A percentile compares a stretch with the other conserved stretches of the same genome.
These are phyloP conservation scores for Orbilia javanica DNA, from an alignment of 2,329 filamentous ascomycete genomes.

Conservation along the genomic window DNA sequence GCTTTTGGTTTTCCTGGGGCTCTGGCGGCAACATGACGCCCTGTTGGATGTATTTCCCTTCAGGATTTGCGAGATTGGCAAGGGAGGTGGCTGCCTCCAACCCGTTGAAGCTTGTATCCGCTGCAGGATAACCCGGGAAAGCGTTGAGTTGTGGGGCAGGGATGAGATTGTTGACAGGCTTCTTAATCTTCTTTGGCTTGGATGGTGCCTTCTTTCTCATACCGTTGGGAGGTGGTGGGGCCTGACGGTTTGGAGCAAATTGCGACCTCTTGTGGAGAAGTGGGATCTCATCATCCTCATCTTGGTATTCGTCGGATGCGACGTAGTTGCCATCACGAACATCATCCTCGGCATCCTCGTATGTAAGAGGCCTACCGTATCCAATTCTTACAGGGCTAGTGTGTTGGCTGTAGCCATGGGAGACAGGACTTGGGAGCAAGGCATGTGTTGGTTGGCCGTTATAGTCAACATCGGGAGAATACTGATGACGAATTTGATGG, in stretches of 20 bases:
- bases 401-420: slow-evolving; percentile 64
- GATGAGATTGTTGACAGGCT: slow-evolving; percentile 61
- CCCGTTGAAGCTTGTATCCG: slow-evolving; percentile 54
- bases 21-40: slow-evolving; percentile 54
- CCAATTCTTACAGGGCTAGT: slow-evolving; percentile 70
- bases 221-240: slow-evolving; percentile 64
- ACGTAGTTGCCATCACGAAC: slow-evolving; percentile 64
- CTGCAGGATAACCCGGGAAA: slow-evolving; percentile 49
- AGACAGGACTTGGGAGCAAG: slow-evolving; percentile 47
- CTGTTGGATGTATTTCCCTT: slow-evolving; percentile 51
- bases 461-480: slow-evolving; percentile 79
- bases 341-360: slow-evolving; percentile 71
- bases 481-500: slow-evolving; percentile 44
- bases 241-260: slow-evolving; percentile 64
- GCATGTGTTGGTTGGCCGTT: slow-evolving; percentile 69
- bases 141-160: slow-evolving; percentile 57
- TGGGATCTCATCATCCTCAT: slow-evolving; percentile 69
- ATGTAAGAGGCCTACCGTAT: slow-evolving; percentile 74
- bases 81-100: slow-evolving; percentile 55
- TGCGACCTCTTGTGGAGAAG: slow-evolving; percentile 69
- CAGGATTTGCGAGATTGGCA: slow-evolving; percentile 54
- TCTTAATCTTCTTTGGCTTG: slow-evolving; percentile 70
- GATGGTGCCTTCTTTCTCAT: slow-evolving; percentile 50
- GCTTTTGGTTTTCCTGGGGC: slow-evolving; percentile 78
- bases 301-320: slow-evolving; percentile 51